These are phyloP conservation scores for Sarocladiaceae sp. DNA, from an alignment of 2,329 filamentous ascomycete species.

Conservation along the genomic window DNA sequence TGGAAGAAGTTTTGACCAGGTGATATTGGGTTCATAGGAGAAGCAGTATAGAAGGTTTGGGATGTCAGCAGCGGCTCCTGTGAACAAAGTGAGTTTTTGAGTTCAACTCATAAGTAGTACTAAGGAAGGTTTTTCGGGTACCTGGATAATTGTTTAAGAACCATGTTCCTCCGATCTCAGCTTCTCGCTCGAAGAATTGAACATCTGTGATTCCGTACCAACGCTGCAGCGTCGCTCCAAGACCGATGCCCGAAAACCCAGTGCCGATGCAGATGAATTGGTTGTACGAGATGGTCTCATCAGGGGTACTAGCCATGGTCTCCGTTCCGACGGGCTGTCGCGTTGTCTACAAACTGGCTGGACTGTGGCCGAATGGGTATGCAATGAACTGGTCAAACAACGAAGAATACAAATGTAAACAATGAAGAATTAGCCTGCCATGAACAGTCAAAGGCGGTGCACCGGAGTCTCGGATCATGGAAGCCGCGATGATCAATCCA, in stretches of 20 bases:
- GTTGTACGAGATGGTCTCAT: background rate
- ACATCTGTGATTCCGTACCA: constrained; percentile 56
- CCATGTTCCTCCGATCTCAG: constrained; percentile 61
- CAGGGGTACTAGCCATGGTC: background rate
- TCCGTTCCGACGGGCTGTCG: too few species aligned
- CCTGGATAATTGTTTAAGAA: constrained; percentile 58
- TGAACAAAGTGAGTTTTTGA: background rate
- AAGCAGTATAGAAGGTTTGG: constrained; percentile 58
- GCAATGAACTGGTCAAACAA: too few species aligned
- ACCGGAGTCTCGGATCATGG: too few species aligned
- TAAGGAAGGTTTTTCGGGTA: too few species aligned
- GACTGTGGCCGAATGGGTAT: too few species aligned
- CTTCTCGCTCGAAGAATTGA: constrained; percentile 54
- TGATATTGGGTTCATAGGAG: constrained; percentile 55
- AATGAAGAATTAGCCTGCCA: too few species aligned
- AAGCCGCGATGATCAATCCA: too few species aligned
- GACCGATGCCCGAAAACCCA: constrained; percentile 58
- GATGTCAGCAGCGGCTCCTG: constrained; percentile 49
- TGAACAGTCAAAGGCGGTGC: too few species aligned
- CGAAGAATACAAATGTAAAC: too few species aligned
- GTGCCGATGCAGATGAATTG: constrained; percentile 49
- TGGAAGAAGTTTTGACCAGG: constrained; percentile 57
- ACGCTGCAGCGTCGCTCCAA: constrained; percentile 54
- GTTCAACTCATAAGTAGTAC: background rate
- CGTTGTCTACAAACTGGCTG: too few species aligned